Base-by-base conservation (phyloP, 75 land plant genomes). In the Cunninghamia lanceolata region DNA sequence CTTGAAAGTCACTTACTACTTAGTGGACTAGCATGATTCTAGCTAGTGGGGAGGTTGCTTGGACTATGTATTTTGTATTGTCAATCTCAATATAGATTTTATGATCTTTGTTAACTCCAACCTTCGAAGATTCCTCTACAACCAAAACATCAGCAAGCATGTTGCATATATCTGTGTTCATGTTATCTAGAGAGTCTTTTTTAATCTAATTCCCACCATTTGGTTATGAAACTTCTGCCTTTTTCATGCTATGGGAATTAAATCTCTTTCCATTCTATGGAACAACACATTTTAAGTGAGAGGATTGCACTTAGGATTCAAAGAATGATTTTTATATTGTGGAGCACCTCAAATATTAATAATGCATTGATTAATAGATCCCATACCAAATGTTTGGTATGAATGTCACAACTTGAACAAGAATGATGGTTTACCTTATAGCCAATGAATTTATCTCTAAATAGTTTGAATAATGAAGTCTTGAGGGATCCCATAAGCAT, bases 1-100 rank as follows among this genome's bases (percentile, higher is more conserved):
- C 68, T 19, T 6, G 1, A 19, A 19, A 19, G 28, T 38, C 8
- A 76, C 3, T 76, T 76, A 19, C 36, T 76, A 35, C 40, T 82
- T 82, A 82, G 32, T 82, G 83, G 53, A 82, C 83, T 45, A 46
- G 83, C 83, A 82, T 82, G 14, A 25, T 45, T 25, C 83, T 32
- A 82, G 53, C 83, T 46, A 53, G 53, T 28, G 83, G 83, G 30
- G 83, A 82, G 28, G 46, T 82, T 47, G 54, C 32, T 3, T 46
- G 53, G 2, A 42, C 43, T 8, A 46, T 9, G 2, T 46, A 53
- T 38, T 82, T 53, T 25, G 42, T 38, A 76, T 76, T 76, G 14
- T 76, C 79, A 36, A 39, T 17, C 25, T 45, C 53, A 3, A 3
- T 47, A 46, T 46, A 82, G 83, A 21, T 46, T 3, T 11, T 53